Base-by-base conservation (phyloP, 768 basidiomycete genomes). In the Boletus barrowsii region DNA sequence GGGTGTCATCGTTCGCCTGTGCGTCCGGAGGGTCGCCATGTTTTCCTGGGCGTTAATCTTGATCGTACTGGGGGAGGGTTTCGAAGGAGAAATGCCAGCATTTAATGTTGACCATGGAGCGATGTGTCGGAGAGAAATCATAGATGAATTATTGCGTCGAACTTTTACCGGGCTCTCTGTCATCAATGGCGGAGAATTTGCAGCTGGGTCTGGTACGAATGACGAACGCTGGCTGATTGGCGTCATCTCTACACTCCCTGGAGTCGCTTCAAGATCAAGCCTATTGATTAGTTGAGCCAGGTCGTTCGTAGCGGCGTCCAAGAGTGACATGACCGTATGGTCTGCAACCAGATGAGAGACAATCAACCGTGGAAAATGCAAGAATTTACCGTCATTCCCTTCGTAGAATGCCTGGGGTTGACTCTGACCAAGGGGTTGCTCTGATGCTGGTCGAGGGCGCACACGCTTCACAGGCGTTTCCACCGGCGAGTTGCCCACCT, bases 221-320 rank as follows among this genome's bases (percentile, higher is more conserved):
- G 58, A 57, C 14, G 65, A 64, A 30, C 61, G 53, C 20, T 60
- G 55, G 45, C 65, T 69, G 22, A 77, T 69, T 3, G 82, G 80
- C 2, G 80, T 76, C 48, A 72, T 54, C 33, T 81, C 78, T 1
- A 79, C 75, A 2, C 78, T 81, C 3, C 76, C 75, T 0, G 89
- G 90, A 0, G 90, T 92, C 5, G 88, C 87, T 64, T 90, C 83
- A 4, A 93, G 75, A 59, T 91, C 87, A n/a, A 93, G 76, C n/a
- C 80, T 79, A 57, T 85, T 88, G 67, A 93, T 88, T 4, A 93
- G 73, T 51, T 82, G 81, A 0, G 87, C 90, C 4, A 93, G 78
- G 40, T 92, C 90, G 47, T 88, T 83, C 1, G 90, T 92, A 0
- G 87, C 90, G 0, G 88, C 87, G 57, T 86, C 86, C n/a, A 91